Evolutionary conservation across 352 stramenopile genomes (phyloP).

Genomic region (Globisporangium emineosum): DNA sequence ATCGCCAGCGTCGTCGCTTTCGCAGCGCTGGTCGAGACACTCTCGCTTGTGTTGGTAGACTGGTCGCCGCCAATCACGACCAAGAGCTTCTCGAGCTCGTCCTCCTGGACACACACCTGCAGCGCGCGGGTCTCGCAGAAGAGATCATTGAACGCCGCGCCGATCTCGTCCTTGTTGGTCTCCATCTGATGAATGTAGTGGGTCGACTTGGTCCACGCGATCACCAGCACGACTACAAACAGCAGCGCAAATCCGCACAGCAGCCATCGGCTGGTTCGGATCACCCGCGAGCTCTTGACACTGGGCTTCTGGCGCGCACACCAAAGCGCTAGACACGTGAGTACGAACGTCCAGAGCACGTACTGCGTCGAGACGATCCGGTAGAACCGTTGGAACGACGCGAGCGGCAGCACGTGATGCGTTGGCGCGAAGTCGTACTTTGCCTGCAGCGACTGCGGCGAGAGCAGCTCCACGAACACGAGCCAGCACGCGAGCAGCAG

Average conservation of each 20-base stretch:
- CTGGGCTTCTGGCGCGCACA: neutral
- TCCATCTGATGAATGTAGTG: constrained; percentile 8
- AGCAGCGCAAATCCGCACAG: neutral
- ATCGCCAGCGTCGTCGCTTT: constrained; percentile 9
- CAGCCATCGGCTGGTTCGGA: constrained; percentile 7
- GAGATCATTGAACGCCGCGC: constrained; percentile 17
- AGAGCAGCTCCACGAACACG: neutral
- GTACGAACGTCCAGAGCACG: constrained; percentile 9
- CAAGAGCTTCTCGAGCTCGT: constrained; percentile 9
- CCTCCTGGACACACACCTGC: constrained; percentile 14
- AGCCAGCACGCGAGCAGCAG: constrained; percentile 8
- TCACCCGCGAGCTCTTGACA: neutral
- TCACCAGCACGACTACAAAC: constrained; percentile 9
- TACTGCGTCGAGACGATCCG: neutral
- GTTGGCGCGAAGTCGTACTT: constrained; percentile 9
- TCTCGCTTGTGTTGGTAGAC: neutral
- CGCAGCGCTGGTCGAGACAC: neutral
- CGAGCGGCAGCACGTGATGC: neutral
- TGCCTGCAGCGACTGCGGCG: neutral
- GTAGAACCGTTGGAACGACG: constrained; percentile 1
- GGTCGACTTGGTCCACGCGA: constrained; percentile 17
- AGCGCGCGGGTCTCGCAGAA: constrained; percentile 21
- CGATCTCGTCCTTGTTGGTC: constrained; percentile 1
- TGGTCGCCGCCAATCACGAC: constrained; percentile 11
- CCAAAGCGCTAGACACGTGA: neutral